Evolutionary conservation across 306 rosid species (phyloP), one percentile per base, ranked within the genome.

Genomic region (Prunus mira): DNA sequence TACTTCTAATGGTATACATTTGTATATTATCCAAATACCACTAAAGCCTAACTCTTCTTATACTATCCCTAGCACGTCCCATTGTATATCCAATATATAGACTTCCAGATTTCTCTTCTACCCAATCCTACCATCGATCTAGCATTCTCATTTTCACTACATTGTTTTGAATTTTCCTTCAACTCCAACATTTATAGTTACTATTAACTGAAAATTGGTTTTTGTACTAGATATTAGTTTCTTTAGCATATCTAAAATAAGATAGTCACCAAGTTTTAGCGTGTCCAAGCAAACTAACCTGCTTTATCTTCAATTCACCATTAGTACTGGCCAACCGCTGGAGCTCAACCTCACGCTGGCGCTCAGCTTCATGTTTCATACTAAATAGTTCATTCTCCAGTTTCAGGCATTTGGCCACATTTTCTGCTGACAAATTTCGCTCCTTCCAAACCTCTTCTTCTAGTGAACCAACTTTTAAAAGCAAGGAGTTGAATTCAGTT

Each of bases 331-430:
- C 74, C 64, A 34, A 65, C 9, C 24, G 80, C 78, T 25, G 72
- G 57, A 78, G 74, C 79, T 84, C 86, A 10, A 80, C 78, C 19
- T 84, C 89, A 56, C 69, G 80, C 81, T 71, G 80, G 81, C 76
- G 50, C 72, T 84, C 86, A 77, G 79, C 93, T 79, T 85, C 86
- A 17, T 71, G 80, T 79, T 82, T 90, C 78, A 87, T 51, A 67
- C 75, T 87, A 3, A 78, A 78, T 73, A 92, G 87, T 68, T 92
- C 92, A n/a, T 80, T 82, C 81, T 92, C 88, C 85, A 92, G 46
- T 75, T 87, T 86, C 71, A 24, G 67, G 72, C 79, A 77, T 79
- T 76, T 86, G 83, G 80, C 83, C 32, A 52, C 50, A 73, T 74
- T 71, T 81, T 85, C 87, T 20, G 83, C 73, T n/a, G 92, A 84